Conservation (phyloP, 1,284 basidiomycete genomes). For the Phellopilus nigrolimitatus region DNA sequence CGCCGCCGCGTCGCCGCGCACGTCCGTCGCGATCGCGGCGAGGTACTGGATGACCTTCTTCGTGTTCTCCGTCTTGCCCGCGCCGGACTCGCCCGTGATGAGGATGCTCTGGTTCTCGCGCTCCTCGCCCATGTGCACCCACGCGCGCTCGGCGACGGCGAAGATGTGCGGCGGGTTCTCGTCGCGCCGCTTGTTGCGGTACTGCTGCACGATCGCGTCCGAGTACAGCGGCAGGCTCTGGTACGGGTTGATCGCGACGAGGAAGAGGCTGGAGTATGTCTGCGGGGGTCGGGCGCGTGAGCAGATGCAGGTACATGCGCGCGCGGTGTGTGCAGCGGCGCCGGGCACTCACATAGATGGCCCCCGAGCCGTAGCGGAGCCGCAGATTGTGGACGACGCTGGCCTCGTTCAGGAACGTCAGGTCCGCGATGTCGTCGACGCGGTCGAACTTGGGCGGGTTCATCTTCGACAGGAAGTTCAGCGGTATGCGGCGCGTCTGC, state of each 20-base stretch:
- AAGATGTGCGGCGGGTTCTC: conserved; percentile 98
- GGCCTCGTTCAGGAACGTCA: conserved; percentile 98
- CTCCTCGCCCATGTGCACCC: conserved; percentile 98
- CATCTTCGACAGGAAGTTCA: conserved; percentile 86
- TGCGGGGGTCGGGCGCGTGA: conserved; percentile 31
- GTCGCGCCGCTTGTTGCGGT: conserved; percentile 86
- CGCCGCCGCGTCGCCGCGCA: conserved; percentile 60
- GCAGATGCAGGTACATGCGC: conserved; percentile 6
- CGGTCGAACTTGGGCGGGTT: conserved; percentile 99
- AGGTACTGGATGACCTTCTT: conserved; percentile 99
- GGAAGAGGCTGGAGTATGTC: conserved; percentile 95
- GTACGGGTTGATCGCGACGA: conserved; percentile 99
- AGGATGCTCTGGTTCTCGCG: conserved; percentile 97
- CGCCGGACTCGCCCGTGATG: conserved; percentile 98
- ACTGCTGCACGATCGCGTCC: conserved; percentile 87
- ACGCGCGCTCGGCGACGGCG: conserved; percentile 95
- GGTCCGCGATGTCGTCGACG: conserved; percentile 96
- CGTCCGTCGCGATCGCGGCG: conserved; percentile 91
- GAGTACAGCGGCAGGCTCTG: conserved; percentile 91
- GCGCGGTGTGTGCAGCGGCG: no score
- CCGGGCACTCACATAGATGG: conserved; percentile 96
- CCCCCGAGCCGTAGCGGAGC: conserved; percentile 85
- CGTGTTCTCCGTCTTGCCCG: conserved; percentile 99
- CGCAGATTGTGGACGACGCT: conserved; percentile 97
- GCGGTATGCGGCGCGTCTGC: conserved; percentile 69